Base-by-base conservation (phyloP, 177 flowering plant species). In the Vitis hybrid region DNA sequence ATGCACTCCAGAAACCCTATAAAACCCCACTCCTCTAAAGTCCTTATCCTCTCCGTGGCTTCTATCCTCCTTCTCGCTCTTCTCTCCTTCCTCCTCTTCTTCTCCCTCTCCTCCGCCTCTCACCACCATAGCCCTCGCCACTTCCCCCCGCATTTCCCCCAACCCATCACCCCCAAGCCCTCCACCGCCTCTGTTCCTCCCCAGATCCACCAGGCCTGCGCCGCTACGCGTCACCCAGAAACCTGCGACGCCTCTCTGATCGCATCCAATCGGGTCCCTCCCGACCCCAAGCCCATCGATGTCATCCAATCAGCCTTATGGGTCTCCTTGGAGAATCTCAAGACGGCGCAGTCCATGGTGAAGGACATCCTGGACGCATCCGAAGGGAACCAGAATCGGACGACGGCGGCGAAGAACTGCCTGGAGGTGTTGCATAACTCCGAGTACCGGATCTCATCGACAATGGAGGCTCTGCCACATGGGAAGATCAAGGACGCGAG, bases 331-430 rank as follows among this genome's bases (percentile, higher is more conserved):
- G 64, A 76, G 1, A 79, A 82, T 76, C 86, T 95, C 73, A 58
- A 64, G 33, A 78, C 82, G 19, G 97, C 92, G n/a, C 80, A 73
- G 53, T 69, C 83, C n/a, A 87, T 82, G 91, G 88, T 76, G 18
- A 28, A 77, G 61, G 19, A 69, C 54, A 83, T 95, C 68, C 81
- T 88, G 4, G 78, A 63, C 15, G 64, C 90, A 13, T 79, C 97
- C 69, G 5, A 74, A 0, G 81, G 71, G 15, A 82, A 82, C 66
- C 66, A 1, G 4, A 93, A 93, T 83, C 86, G 80, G 59, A 67
- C 96, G 33, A 71, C 20, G 50, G 95, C 96, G 2, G 87, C 97
- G 11, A 74, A 70, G 1, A 86, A 65, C 76, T 93, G 99, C 75
- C 50, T 85, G 5, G 88, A 92, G 74, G 56, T 71, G 15, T 76